These are phyloP conservation scores for Hypoxylon sp. DNA, from an alignment of 2,329 filamentous ascomycete species.

Conservation along the genomic window DNA sequence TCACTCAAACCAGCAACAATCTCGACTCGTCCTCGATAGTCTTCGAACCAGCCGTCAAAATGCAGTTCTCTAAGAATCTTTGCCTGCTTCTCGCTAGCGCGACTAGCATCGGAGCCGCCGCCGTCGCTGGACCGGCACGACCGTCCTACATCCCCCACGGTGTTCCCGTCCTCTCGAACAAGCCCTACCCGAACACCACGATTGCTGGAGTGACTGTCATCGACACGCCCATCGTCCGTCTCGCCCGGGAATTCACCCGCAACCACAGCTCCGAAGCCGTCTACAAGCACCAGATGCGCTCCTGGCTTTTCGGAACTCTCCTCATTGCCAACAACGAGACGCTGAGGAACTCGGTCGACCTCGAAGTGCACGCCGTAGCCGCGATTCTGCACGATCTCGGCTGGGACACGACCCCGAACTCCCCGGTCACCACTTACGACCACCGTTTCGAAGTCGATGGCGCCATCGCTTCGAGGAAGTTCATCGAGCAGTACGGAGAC, in stretches of 20 bases:
- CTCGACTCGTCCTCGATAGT: conserved; percentile 3
- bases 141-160: conserved; percentile 5
- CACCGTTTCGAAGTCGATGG: conserved; percentile 50
- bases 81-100: conserved; percentile 30
- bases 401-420: conserved; percentile 46
- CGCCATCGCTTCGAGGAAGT: conserved; percentile 46
- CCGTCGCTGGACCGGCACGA: neutral
- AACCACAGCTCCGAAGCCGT: conserved; percentile 41
- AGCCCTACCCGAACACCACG: conserved; percentile 42
- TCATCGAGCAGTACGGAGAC: conserved; percentile 41
- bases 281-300: conserved; percentile 46
- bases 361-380: conserved; percentile 45
- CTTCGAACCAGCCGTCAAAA: conserved; percentile 25
- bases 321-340: conserved; percentile 44
- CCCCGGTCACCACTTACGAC: conserved; percentile 36
- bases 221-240: conserved; percentile 46
- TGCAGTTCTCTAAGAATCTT: conserved; percentile 34
- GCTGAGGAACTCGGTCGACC: conserved; percentile 41
- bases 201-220: conserved; percentile 46
- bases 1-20: conserved; percentile 14
- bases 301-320: conserved; percentile 46
- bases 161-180: conserved; percentile 22
- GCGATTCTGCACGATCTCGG: conserved; percentile 48
- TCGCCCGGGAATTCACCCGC: conserved; percentile 36
- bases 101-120: conserved; percentile 17